A percentile compares a stretch with the other conserved stretches of the same genome.
phyloP scores from a whole-genome alignment of 768 basidiomycete species.

The Collybia nuda region DNA sequence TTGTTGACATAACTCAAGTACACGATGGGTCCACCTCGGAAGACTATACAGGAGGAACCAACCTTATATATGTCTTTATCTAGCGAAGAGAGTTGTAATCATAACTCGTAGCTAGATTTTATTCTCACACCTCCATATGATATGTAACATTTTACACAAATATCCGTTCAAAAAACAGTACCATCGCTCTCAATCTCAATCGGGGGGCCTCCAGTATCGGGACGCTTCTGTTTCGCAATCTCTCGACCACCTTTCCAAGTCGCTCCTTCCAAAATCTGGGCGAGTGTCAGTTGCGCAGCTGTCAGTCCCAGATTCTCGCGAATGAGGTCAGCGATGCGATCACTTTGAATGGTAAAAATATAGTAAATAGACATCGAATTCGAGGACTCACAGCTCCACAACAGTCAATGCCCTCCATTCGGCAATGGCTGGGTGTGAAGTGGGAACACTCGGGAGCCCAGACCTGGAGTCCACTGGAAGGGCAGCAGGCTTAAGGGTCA shows the following conservation, averaged over 20 bases:
- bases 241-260: constrained; percentile 98
- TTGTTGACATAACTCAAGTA: too few species aligned
- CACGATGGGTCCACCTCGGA: too few species aligned
- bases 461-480: constrained; percentile 51
- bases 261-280: constrained; percentile 90
- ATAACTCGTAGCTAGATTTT: too few species aligned
- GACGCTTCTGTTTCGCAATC: constrained; percentile 79
- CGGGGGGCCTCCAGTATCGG: constrained; percentile 75
- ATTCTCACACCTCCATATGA: too few species aligned
- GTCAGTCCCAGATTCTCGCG: constrained; percentile 55
- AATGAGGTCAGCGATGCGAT: constrained; percentile 74
- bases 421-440: constrained; percentile 88
- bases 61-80: too few species aligned
- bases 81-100: too few species aligned
- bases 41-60: too few species aligned
- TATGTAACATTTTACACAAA: too few species aligned
- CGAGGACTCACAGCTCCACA: constrained; percentile 71
- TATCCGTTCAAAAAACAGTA: constrained; percentile 59
- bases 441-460: constrained; percentile 60
- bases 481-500: constrained; percentile 60
- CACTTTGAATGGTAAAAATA: constrained; percentile 43
- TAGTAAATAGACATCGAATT: background rate
- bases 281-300: constrained; percentile 59
- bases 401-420: constrained; percentile 98
- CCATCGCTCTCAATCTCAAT: constrained; percentile 87